phyloP scores from a whole-genome alignment of 2,329 filamentous ascomycete species.

The Dryadomyces quercivorus region DNA sequence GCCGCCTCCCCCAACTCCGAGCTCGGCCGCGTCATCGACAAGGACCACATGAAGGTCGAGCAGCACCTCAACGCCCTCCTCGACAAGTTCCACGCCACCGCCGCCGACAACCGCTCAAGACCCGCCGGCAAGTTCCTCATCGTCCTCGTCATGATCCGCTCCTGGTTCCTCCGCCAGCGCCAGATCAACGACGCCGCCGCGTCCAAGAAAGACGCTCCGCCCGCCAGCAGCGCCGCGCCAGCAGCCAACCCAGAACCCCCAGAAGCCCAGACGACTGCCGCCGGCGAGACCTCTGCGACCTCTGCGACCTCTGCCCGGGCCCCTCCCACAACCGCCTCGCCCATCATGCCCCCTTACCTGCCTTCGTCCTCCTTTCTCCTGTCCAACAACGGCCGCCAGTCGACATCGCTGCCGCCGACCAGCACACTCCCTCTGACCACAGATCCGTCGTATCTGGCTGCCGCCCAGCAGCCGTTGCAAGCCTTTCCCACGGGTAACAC shows the following conservation, averaged over 20 bases:
- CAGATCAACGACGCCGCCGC: background rate
- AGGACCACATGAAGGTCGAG: constrained; percentile 51
- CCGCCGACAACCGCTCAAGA: constrained; percentile 50
- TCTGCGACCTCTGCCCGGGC: background rate
- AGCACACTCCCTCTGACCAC: constrained; percentile 29
- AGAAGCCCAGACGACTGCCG: no score
- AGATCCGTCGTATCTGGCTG: background rate
- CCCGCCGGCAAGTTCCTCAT: constrained; percentile 59
- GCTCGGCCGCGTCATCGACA: constrained; percentile 57
- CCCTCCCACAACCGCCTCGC: background rate
- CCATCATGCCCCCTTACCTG: background rate
- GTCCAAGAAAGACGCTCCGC: background rate
- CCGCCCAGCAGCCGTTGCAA: constrained; percentile 2
- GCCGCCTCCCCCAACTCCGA: constrained; percentile 51
- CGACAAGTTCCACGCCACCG: constrained; percentile 52
- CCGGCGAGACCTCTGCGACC: no score
- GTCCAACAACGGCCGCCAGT: background rate
- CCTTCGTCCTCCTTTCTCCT: constrained; percentile 3
- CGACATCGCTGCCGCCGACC: background rate
- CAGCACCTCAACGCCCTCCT: constrained; percentile 60
- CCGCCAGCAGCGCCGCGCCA: no score
- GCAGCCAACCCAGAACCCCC: no score
- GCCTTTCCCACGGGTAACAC: constrained; percentile 29
- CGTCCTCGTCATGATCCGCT: constrained; percentile 56
- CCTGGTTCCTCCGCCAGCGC: constrained; percentile 48